Evolutionary conservation across 2,329 filamentous ascomycete genomes (phyloP).

Genomic region (Paecilomyces dactylethromorphus): DNA sequence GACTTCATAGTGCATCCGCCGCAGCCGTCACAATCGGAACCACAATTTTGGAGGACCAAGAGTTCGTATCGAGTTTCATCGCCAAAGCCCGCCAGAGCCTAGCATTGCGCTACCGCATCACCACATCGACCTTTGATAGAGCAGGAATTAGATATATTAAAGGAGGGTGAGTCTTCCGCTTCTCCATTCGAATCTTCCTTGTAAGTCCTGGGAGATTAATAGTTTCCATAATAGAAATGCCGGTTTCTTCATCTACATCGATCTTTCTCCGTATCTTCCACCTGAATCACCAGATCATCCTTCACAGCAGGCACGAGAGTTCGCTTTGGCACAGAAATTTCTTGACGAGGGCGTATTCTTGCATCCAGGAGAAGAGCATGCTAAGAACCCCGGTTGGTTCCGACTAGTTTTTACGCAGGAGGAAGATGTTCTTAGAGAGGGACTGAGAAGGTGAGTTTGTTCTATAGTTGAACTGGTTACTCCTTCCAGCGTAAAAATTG

Average conservation of each 20-base stretch:
- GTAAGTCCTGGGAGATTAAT: neutral
- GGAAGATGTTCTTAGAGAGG: slow-evolving; percentile 27
- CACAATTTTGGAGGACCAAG: slow-evolving; percentile 23
- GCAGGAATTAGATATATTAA: slow-evolving; percentile 32
- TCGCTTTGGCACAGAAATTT: slow-evolving; percentile 39
- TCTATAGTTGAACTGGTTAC: neutral
- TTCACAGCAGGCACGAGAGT: slow-evolving; percentile 31
- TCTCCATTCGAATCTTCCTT: neutral
- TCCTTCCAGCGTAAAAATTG: neutral
- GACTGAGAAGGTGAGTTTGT: slow-evolving; percentile 22
- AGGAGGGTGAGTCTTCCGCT: slow-evolving; percentile 16
- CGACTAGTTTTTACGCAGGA: slow-evolving; percentile 45
- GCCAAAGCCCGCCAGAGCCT: slow-evolving; percentile 16
- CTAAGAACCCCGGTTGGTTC: slow-evolving; percentile 46
- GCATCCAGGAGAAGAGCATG: slow-evolving; percentile 41
- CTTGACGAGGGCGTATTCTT: slow-evolving; percentile 45
- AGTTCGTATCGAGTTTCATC: slow-evolving; percentile 28
- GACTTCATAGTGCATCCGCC: slow-evolving; percentile 20
- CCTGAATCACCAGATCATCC: slow-evolving; percentile 6
- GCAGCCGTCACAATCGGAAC: slow-evolving; percentile 23
- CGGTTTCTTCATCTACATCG: slow-evolving; percentile 42
- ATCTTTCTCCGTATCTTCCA: slow-evolving; percentile 37
- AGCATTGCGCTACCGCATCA: slow-evolving; percentile 20
- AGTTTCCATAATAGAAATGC: slow-evolving; percentile 25
- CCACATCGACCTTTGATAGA: slow-evolving; percentile 24